These are phyloP conservation scores for Hanseniaspora thailandica DNA, from an alignment of 805 yeast species.

Conservation along the genomic window DNA sequence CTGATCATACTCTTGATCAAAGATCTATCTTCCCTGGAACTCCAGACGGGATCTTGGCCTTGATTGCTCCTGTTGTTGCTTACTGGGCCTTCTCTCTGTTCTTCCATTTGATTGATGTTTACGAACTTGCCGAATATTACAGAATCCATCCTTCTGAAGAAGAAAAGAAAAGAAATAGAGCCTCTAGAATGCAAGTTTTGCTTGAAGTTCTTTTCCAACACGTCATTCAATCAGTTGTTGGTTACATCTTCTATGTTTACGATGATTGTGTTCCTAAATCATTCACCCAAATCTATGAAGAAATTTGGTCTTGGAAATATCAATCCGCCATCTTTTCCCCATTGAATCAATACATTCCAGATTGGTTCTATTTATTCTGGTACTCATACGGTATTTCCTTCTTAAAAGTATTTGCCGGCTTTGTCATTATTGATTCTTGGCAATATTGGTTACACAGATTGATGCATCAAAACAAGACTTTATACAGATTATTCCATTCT, in stretches of 20 bases:
- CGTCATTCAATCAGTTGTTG: conserved; percentile 64
- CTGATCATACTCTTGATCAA: neutral
- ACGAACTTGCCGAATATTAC: conserved; percentile 65
- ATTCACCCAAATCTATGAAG: conserved; percentile 20
- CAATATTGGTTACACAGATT: conserved; percentile 80
- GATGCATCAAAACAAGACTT: conserved; percentile 71
- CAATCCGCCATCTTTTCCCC: neutral
- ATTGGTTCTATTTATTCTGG: conserved; percentile 3
- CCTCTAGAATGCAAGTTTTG: conserved; percentile 54
- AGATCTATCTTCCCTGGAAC: conserved; percentile 27
- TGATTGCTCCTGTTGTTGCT: conserved; percentile 63
- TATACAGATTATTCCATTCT: conserved; percentile 78
- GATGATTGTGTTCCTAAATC: conserved; percentile 41
- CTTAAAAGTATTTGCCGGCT: conserved; percentile 48
- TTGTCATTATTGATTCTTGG: conserved; percentile 82
- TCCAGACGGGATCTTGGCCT: conserved; percentile 61
- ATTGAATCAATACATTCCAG: neutral
- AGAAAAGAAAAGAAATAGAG: conserved; percentile 63
- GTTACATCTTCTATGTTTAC: conserved; percentile 40
- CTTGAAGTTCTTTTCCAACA: conserved; percentile 80
- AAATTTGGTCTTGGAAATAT: conserved; percentile 35
- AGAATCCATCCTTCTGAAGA: conserved; percentile 91
- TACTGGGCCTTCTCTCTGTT: conserved; percentile 72
- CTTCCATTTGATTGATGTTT: conserved; percentile 65
- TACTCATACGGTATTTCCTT: conserved; percentile 44